Conservation (phyloP, 2,329 filamentous ascomycete species). For the Stenocarpella maydis region DNA sequence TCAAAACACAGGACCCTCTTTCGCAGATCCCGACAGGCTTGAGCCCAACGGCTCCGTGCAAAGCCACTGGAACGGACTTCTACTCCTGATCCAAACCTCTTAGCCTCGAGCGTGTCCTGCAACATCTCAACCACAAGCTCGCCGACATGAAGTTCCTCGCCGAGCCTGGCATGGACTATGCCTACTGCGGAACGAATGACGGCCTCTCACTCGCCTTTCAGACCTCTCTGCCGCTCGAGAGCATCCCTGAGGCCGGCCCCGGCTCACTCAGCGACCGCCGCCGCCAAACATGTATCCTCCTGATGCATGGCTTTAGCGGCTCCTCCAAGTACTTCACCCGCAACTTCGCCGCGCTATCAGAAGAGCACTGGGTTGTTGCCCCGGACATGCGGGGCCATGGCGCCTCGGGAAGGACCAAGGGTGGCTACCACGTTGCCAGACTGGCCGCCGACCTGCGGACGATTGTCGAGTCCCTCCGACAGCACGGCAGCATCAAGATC, state of each 20-base stretch:
- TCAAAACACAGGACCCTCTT: not conserved
- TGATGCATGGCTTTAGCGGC: slow-evolving; percentile 52
- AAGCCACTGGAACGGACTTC: not conserved
- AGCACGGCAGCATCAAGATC: slow-evolving; percentile 36
- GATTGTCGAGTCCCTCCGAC: slow-evolving; percentile 43
- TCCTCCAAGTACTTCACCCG: slow-evolving; percentile 49
- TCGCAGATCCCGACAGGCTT: not conserved
- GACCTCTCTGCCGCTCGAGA: slow-evolving; percentile 44
- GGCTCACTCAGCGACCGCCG: slow-evolving; percentile 31
- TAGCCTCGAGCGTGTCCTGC: not conserved
- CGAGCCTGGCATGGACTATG: slow-evolving; percentile 43
- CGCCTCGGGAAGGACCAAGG: slow-evolving; percentile 42
- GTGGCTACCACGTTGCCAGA: slow-evolving; percentile 51
- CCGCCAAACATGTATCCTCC: slow-evolving; percentile 43
- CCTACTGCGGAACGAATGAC: slow-evolving; percentile 43
- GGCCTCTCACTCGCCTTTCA: slow-evolving; percentile 47
- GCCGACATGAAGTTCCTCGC: slow-evolving; percentile 27
- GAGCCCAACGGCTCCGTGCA: not conserved
- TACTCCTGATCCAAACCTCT: no score
- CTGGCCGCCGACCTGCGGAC: slow-evolving; percentile 48
- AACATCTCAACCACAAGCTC: not conserved
- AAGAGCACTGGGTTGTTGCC: slow-evolving; percentile 47
- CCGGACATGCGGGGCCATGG: slow-evolving; percentile 52
- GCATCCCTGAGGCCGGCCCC: slow-evolving; percentile 22
- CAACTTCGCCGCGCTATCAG: slow-evolving; percentile 43